These are phyloP conservation scores for Bryum argenteum DNA, from an alignment of 225 moss, liverwort and hornwort species.

Conservation along the genomic window DNA sequence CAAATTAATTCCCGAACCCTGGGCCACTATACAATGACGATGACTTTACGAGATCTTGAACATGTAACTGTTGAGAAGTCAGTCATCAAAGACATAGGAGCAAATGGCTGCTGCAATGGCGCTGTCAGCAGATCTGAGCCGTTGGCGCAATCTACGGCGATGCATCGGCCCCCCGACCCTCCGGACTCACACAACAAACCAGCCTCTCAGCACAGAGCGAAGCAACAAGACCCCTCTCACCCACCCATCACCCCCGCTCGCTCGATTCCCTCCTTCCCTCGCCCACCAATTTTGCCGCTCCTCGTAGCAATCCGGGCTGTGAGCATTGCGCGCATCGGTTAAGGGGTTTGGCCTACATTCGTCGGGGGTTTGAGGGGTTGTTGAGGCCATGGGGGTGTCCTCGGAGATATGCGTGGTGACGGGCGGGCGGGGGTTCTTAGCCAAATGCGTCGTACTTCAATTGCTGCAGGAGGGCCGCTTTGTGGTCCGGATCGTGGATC, in stretches of 20 bases:
- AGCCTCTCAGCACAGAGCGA: too few relatives aligned
- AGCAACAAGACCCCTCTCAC: too few relatives aligned
- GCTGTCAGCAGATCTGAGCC: conserved; percentile 19
- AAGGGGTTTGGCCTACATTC: too few relatives aligned
- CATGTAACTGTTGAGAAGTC: conserved; percentile 10
- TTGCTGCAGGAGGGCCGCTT: conserved; percentile 66
- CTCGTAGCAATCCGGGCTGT: not conserved
- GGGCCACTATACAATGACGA: too few relatives aligned
- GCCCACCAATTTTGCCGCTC: not conserved
- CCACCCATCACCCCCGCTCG: not conserved
- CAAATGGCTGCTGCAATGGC: conserved; percentile 25
- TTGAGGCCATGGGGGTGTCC: conserved; percentile 46
- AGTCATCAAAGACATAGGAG: not conserved
- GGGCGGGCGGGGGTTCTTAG: conserved; percentile 87
- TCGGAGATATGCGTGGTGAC: conserved; percentile 72
- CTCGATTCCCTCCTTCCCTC: not conserved
- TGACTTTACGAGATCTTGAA: too few relatives aligned
- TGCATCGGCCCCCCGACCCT: not conserved
- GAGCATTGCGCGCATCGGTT: not conserved
- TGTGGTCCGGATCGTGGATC: conserved; percentile 71
- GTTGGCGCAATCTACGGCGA: conserved; percentile 21
- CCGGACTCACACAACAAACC: conserved; percentile 10
- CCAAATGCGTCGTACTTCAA: conserved; percentile 68
- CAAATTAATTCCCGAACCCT: too few relatives aligned
- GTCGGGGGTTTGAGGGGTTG: not conserved